Evolutionary conservation across 2,329 filamentous ascomycete genomes (phyloP), one percentile per base, ranked within the genome.

Genomic region (Cryphonectria naterciae): DNA sequence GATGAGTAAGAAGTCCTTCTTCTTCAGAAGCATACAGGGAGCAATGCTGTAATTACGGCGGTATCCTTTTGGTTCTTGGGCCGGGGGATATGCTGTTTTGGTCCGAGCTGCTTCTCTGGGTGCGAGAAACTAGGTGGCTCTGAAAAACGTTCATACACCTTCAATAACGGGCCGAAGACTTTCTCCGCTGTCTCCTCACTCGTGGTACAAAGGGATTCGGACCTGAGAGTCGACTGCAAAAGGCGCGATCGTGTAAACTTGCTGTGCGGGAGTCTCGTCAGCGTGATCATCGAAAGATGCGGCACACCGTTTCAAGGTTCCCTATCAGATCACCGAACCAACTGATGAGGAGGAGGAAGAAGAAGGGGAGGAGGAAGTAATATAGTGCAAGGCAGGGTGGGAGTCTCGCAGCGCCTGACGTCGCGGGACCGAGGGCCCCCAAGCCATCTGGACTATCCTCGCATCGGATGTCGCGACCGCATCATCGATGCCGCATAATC

Each of bases 381-480:
- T 28, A 52, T 32, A 2, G 10, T 17, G 4, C 19, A 62, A 3
- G 22, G 1, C 7, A 19, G 2, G 7, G 39, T 32, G n/a, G 46
- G 35, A 4, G 39, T 1, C 2, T 39, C 13, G 11, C 60, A 61
- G 19, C 65, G 69, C 35, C 43, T 70, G 8, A 25, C 22, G 2
- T 68, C 61, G 3, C 52, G 52, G n/a, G 69, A 68, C 6, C 22
- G 61, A n/a, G 46, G 32, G n/a, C 28, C 56, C 56, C 10, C 5
- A 49, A 28, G 41, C 67, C 25, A 52, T 68, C 8, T 15, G 67
- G 28, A 68, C 58, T 17, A 68, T 68, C 28, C 35, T 63, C 17
- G 65, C 49, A 37, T 22, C 15, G 0, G 54, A 60, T 28, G 49
- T 49, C 8, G n/a, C 60, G 3, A 60, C 25, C 4, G 28, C 41